A percentile compares a stretch with the other conserved stretches of the same genome.
Conservation (phyloP, 228 moss, liverwort and hornwort genomes). For the Sphagnum magellanicum region DNA sequence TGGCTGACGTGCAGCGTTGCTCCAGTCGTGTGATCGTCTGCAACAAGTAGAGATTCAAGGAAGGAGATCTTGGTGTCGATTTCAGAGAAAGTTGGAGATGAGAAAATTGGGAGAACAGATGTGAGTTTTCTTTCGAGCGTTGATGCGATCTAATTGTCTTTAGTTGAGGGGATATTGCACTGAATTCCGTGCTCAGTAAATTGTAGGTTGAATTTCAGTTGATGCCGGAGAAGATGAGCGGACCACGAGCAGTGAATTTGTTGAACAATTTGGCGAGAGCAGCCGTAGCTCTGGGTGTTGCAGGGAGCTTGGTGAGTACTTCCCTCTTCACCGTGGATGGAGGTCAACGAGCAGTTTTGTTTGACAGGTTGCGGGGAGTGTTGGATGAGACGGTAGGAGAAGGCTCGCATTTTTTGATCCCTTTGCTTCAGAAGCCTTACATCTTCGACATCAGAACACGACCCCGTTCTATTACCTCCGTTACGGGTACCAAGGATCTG, state of each 20-base stretch:
- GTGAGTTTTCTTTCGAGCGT: too few species aligned
- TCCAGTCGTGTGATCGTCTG: too few species aligned
- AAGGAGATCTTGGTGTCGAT: too few species aligned
- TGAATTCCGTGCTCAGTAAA: too few species aligned
- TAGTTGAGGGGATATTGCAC: too few species aligned
- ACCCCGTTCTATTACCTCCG: slow-evolving; percentile 36
- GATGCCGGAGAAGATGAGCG: slow-evolving; percentile 15
- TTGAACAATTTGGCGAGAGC: slow-evolving; percentile 25
- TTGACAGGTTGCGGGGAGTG: slow-evolving; percentile 42
- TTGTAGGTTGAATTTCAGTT: too few species aligned
- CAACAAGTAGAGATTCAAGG: too few species aligned
- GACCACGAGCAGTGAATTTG: slow-evolving; percentile 13
- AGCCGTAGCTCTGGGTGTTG: slow-evolving; percentile 16
- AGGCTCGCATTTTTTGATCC: slow-evolving; percentile 35
- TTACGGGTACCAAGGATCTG: slow-evolving; percentile 46
- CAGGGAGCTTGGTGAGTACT: slow-evolving; percentile 18
- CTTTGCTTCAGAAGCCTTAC: slow-evolving; percentile 33
- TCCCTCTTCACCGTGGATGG: slow-evolving; percentile 41
- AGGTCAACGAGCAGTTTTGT: slow-evolving; percentile 37
- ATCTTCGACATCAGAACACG: slow-evolving; percentile 46
- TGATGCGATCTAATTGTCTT: too few species aligned
- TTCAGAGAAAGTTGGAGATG: too few species aligned
- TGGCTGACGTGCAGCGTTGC: too few species aligned
- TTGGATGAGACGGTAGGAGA: slow-evolving; percentile 32
- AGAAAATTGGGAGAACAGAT: too few species aligned